Base-by-base conservation (phyloP, 139 green algal species). In the Chlorella sp. region DNA sequence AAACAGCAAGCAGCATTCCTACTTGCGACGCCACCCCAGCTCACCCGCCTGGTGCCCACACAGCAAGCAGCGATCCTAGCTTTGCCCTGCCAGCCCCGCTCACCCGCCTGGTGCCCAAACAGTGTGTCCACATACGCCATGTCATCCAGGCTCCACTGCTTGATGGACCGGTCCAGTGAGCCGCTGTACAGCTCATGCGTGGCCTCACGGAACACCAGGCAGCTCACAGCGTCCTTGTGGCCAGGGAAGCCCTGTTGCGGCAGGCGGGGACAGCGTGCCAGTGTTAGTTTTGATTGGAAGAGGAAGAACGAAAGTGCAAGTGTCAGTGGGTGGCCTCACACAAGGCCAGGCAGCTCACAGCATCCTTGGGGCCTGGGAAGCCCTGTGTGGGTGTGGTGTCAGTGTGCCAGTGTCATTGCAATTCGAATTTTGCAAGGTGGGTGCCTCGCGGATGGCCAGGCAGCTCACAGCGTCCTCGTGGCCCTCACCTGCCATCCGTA, bases 61-160 rank as follows among this genome's bases (percentile, higher is more conserved):
- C 22, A 69, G 80, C 80, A n/a, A n/a, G n/a, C n/a, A n/a, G n/a
- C n/a, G n/a, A n/a, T n/a, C n/a, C n/a, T n/a, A n/a, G n/a, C n/a
- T n/a, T n/a, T 36, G 22, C 39, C 12, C n/a, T 48, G 15, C 21
- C 26, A 34, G 34, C 14, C 15, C 3, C 40, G 19, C 73, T 71
- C 94, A 88, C 96, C 92, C 1, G 85, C 90, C 73, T 98, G 96
- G 91, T 98, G 97, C 0, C 96, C 97, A 93, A 97, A 98, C 79
- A 99, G 93, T 22, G 98, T 98, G 92, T 99, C 98, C 68, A 99
- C 94, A 92, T 99, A 99, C 7, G 96, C 96, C 57, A 95, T 93
- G 85, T 99, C 97, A 71, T 99, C 98, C n/a, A 99, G 68, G 87
- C 85, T 96, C 97, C 97, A 99, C 28, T 98, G 91, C 94, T 99